Evolutionary conservation across 768 basidiomycete species (phyloP), one percentile per base, ranked within the genome.

Genomic region (Dioszegia crocea): DNA sequence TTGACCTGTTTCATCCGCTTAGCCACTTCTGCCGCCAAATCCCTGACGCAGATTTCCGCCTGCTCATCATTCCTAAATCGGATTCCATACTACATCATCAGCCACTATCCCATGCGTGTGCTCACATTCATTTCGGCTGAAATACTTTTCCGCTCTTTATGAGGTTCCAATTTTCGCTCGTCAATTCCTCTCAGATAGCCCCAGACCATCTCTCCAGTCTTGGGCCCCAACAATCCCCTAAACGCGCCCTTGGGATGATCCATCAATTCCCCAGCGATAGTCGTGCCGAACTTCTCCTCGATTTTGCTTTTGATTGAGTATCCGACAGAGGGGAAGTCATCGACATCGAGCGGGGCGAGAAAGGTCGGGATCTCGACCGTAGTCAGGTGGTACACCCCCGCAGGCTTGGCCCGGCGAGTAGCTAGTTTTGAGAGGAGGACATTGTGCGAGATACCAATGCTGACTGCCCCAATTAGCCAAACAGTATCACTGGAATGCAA

Each of bases 61-160:
- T 96, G 86, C 36, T 85, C 85, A 57, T 85, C 81, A 56, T 84
- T 84, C 67, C 88, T 84, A 75, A 98, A 98, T 3, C 96, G 86
- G 56, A 99, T 96, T 0, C 91, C 96, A 74, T 97, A 99, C 92
- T 96, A 48, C 36, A 31, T 16, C 19, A 45, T 24, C 26, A 43
- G 27, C 39, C 27, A n/a, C 36, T 19, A 9, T 19, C 51, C 29
- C n/a, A n/a, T n/a, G 19, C 26, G 24, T 14, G 14, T 29, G 16
- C 90, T 72, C 65, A 93, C 92, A 68, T 91, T 99, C 68, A 97
- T 88, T 73, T 97, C 94, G 58, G 89, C 92, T 11, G 88, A 91
- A 19, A 99, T 91, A 5, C 87, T 89, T 76, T 91, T 92, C 66
- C 94, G 81, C 49, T 86, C 84, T 70, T 91, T 90, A 72, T 90